These are phyloP conservation scores for Calonectria fujianensis DNA, from an alignment of 2,329 filamentous ascomycete species.

Conservation along the genomic window DNA sequence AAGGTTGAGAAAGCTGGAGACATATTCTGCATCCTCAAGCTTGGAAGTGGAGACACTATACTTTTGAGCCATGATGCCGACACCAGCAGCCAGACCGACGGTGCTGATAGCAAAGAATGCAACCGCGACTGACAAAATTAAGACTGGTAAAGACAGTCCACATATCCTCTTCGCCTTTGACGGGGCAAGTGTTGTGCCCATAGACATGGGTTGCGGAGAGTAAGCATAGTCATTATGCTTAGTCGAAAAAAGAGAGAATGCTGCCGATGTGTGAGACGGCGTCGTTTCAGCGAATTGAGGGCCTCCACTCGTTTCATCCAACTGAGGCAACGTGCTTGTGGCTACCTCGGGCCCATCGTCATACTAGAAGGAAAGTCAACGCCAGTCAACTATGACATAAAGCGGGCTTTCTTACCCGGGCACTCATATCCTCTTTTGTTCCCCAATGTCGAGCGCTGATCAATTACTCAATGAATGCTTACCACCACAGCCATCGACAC, in stretches of 20 bases:
- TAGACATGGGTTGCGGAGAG: not conserved
- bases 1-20: not conserved
- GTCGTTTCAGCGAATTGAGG: not conserved
- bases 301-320: too few relatives aligned
- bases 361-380: not conserved
- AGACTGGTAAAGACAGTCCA: not conserved
- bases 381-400: not conserved
- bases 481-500: not conserved
- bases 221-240: not conserved
- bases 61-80: not conserved
- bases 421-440: not conserved
- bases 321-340: not conserved
- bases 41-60: not conserved
- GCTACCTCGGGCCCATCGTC: constrained; percentile 13
- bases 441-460: not conserved
- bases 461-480: not conserved
- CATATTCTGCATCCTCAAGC: constrained; percentile 6
- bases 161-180: not conserved
- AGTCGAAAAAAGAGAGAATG: not conserved
- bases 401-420: not conserved
- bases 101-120: not conserved
- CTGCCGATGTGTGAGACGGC: not conserved
- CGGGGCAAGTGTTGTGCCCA: not conserved
- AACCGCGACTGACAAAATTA: not conserved
- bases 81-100: not conserved